phyloP scores from a whole-genome alignment of 2,329 filamentous ascomycete species.

The Fusarium annulatum region DNA sequence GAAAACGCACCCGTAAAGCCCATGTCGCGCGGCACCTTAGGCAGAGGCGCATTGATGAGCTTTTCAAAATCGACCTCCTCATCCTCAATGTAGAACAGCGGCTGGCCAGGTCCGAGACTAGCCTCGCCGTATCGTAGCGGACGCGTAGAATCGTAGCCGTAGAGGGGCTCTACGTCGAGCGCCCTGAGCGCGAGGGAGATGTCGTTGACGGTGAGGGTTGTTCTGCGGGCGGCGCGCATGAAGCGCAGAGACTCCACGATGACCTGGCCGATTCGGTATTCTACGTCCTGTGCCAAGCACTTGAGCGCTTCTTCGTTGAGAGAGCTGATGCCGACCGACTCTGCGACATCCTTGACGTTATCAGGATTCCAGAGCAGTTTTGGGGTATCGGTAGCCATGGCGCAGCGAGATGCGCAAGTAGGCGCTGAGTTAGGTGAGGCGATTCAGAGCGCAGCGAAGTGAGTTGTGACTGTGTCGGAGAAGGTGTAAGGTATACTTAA shows the following conservation, averaged over 20 bases:
- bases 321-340: conserved; percentile 88
- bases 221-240: conserved; percentile 92
- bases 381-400: conserved; percentile 55
- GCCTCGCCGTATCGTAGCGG: conserved; percentile 94
- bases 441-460: background rate
- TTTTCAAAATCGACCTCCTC: conserved; percentile 99
- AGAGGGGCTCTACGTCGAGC: conserved; percentile 92
- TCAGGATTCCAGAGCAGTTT: conserved; percentile 91
- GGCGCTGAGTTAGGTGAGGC: background rate
- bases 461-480: background rate
- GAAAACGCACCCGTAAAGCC: conserved; percentile 80
- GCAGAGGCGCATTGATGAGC: conserved; percentile 93
- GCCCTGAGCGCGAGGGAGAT: conserved; percentile 86
- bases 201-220: conserved; percentile 88
- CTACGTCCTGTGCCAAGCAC: conserved; percentile 90
- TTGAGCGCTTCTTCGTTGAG: conserved; percentile 89
- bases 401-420: background rate
- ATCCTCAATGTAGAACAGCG: conserved; percentile 96
- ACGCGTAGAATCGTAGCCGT: conserved; percentile 93
- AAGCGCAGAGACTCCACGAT: conserved; percentile 94
- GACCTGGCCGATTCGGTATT: conserved; percentile 93
- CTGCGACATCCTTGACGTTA: conserved; percentile 94
- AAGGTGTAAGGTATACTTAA: background rate
- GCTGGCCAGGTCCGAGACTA: conserved; percentile 90
- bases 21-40: conserved; percentile 93